A percentile compares a stretch with the other conserved stretches of the same genome.
Evolutionary conservation across 441 rosid species (phyloP).

Genomic region (Erodium texanum): DNA sequence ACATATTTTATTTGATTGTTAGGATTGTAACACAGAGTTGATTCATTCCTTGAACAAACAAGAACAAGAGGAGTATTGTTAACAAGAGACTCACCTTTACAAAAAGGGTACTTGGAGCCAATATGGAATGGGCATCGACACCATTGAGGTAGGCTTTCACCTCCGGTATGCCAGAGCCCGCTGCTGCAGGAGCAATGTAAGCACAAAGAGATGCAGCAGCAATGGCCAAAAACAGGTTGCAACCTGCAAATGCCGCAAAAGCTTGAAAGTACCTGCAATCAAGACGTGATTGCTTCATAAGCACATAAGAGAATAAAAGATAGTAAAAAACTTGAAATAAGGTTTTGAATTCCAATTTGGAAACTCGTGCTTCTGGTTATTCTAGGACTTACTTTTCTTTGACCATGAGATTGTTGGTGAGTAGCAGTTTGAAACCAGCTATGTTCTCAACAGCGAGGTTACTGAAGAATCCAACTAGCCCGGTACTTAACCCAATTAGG

Average conservation of each 20-base stretch:
- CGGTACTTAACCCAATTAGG: conserved; percentile 71
- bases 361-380: background rate
- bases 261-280: conserved; percentile 64
- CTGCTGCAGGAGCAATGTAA: conserved; percentile 82
- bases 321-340: too few relatives aligned
- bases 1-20: background rate
- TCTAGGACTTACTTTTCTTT: conserved; percentile 45
- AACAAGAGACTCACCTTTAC: conserved; percentile 51
- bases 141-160: conserved; percentile 98
- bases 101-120: conserved; percentile 89
- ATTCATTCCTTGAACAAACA: background rate
- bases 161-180: conserved; percentile 97
- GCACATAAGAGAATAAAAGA: too few relatives aligned
- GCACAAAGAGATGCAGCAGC: conserved; percentile 77
- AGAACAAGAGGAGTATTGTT: background rate
- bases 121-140: conserved; percentile 76
- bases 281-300: too few relatives aligned
- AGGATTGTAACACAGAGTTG: background rate
- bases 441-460: conserved; percentile 84
- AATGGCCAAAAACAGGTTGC: conserved; percentile 60
- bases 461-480: conserved; percentile 60
- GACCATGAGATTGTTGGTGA: conserved; percentile 65
- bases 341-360: too few relatives aligned
- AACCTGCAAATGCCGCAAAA: conserved; percentile 51
- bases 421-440: conserved; percentile 73